Base-by-base conservation (phyloP, 768 basidiomycete species). In the Suillus alpinus region DNA sequence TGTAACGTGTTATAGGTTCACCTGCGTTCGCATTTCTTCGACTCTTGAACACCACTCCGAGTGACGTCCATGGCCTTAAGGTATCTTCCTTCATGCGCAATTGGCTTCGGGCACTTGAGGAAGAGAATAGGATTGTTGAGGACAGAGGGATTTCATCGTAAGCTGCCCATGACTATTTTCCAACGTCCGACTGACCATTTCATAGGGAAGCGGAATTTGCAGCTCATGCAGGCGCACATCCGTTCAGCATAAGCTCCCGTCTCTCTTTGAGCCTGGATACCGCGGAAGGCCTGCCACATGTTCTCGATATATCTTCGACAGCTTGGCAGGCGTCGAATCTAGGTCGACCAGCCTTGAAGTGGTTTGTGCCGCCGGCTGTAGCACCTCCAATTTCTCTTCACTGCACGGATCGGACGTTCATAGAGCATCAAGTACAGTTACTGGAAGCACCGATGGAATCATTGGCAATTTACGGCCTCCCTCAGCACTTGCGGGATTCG, bases 351-450 rank as follows among this genome's bases (percentile, higher is more conserved):
- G 84, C 84, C 14, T 80, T 95, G 65, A 87, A 86, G 65, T 97
- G 94, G 88, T 92, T 88, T 73, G 79, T 92, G 18, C 92, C 93
- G n/a, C 79, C 87, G 9, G 94, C 79, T 8, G 83, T 94, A 36
- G 96, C 96, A 0, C 96, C 96, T 4, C 84, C 92, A 0, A 89
- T 97, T 62, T 71, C 83, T 31, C 75, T 91, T 62, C 80, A 85
- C 64, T 92, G 89, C 69, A 81, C 84, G 43, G 84, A 93, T 71
- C 86, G 94, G 50, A 83, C 87, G 6, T 97, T 93, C 76, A 68
- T 91, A 36, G 92, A 96, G 69, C 77, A 79, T 41, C 87, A 92
- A 74, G 72, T 80, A 34, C 77, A 79, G 29, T 57, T 86, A 16
- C 70, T 83, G 4, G 88, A 89, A 51, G 89, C 87, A 44, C 87